These are phyloP conservation scores for Aspergillus nomiae DNA, from an alignment of 2,329 filamentous ascomycete species.

Conservation along the genomic window DNA sequence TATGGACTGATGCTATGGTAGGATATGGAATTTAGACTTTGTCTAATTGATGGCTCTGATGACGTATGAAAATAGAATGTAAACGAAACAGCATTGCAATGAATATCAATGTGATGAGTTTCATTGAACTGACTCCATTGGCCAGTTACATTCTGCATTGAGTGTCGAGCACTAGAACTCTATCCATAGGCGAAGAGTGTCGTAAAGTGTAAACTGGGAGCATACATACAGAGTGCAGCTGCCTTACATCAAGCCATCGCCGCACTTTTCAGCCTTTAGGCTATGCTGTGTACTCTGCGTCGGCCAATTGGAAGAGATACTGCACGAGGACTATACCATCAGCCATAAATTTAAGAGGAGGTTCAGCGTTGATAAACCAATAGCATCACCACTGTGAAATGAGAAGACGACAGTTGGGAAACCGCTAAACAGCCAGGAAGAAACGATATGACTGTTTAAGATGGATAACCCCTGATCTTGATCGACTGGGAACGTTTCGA, in stretches of 20 bases:
- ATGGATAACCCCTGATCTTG: slow-evolving; percentile 67
- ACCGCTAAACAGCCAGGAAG: slow-evolving; percentile 67
- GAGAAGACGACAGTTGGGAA: slow-evolving; percentile 62
- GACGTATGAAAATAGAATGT: too few relatives aligned
- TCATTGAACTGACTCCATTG: slow-evolving; percentile 61
- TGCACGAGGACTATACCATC: slow-evolving; percentile 56
- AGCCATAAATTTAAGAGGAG: neutral
- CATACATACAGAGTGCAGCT: slow-evolving; percentile 55
- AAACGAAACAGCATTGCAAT: too few relatives aligned
- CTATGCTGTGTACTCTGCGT: slow-evolving; percentile 51
- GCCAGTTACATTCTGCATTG: slow-evolving; percentile 58
- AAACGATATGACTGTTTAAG: slow-evolving; percentile 69
- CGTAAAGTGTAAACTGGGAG: neutral
- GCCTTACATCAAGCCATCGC: slow-evolving; percentile 65
- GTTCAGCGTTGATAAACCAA: slow-evolving; percentile 39
- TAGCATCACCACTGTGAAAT: slow-evolving; percentile 66
- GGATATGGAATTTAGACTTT: too few relatives aligned
- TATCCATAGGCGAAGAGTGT: neutral
- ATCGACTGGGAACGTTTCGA: slow-evolving; percentile 63
- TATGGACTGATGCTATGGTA: too few relatives aligned
- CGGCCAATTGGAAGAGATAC: slow-evolving; percentile 63
- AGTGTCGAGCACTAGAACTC: slow-evolving; percentile 56
- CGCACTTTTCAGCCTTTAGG: slow-evolving; percentile 69
- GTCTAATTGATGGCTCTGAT: too few relatives aligned
- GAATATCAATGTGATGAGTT: slow-evolving; percentile 64